Conservation (phyloP, 805 yeast genomes). For the Wickerhamiella alocasiicola region DNA sequence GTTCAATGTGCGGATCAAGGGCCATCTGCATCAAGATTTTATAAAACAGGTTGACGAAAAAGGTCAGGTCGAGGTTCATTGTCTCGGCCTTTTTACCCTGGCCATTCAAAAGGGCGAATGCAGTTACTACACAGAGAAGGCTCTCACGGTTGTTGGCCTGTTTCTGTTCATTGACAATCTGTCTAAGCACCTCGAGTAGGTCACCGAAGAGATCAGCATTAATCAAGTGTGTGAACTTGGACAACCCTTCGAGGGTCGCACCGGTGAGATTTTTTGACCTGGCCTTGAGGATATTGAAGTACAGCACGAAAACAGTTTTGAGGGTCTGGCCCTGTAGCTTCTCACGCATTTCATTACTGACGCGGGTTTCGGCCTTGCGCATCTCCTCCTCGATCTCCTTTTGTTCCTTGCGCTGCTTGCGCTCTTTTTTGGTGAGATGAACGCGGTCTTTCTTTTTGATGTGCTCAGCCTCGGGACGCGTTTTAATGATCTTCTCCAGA, state of each 20-base stretch:
- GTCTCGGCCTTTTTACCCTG: slow-evolving; percentile 44
- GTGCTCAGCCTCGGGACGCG: slow-evolving; percentile 36
- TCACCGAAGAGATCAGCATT: slow-evolving; percentile 90
- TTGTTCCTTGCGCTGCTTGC: slow-evolving; percentile 75
- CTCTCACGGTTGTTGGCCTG: slow-evolving; percentile 49
- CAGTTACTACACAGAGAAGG: slow-evolving; percentile 73
- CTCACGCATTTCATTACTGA: slow-evolving; percentile 80
- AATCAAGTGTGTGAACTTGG: slow-evolving; percentile 82
- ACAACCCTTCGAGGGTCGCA: slow-evolving; percentile 79
- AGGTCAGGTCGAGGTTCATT: slow-evolving; percentile 68
- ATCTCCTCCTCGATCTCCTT: slow-evolving; percentile 82
- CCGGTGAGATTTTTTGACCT: slow-evolving; percentile 61
- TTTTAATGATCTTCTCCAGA: slow-evolving; percentile 34
- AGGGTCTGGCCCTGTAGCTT: slow-evolving; percentile 72
- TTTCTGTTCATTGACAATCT: slow-evolving; percentile 48
- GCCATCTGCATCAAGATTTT: slow-evolving; percentile 53
- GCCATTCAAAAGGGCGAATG: slow-evolving; percentile 72
- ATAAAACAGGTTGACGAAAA: slow-evolving; percentile 67
- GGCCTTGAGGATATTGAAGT: slow-evolving; percentile 61
- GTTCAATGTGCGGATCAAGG: slow-evolving; percentile 72
- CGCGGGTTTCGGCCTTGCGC: slow-evolving; percentile 73
- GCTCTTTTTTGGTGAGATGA: slow-evolving; percentile 80
- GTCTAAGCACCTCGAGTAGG: slow-evolving; percentile 76
- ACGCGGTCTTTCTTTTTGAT: slow-evolving; percentile 77
- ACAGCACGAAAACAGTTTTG: slow-evolving; percentile 56